phyloP scores from a whole-genome alignment of 1,284 basidiomycete genomes.

The Apiotrichum mycotoxinovorans region DNA sequence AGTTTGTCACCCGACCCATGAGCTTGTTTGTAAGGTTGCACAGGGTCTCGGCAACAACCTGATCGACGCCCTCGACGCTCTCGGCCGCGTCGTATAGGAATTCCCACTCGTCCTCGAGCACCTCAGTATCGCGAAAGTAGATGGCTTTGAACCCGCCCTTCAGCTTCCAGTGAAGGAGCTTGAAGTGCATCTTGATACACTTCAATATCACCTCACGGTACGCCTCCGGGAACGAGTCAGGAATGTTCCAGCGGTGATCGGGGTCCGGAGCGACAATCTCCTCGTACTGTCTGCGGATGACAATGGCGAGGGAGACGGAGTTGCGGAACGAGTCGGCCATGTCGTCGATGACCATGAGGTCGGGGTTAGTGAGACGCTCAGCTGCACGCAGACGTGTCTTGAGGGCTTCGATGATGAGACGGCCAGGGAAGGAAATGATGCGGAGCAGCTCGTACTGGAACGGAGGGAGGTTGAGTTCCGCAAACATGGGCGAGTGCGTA shows the following conservation, averaged over 20 bases:
- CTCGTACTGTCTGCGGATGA: slow-evolving; percentile 90
- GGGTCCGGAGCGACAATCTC: slow-evolving; percentile 82
- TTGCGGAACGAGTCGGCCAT: slow-evolving; percentile 91
- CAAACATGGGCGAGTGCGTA: slow-evolving; percentile 55
- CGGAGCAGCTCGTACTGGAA: slow-evolving; percentile 91
- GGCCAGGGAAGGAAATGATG: slow-evolving; percentile 90
- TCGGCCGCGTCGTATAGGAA: slow-evolving; percentile 92
- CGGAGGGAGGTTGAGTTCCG: slow-evolving; percentile 77
- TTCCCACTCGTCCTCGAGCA: slow-evolving; percentile 93
- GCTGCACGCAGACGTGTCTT: slow-evolving; percentile 88
- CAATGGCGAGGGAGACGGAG: slow-evolving; percentile 86
- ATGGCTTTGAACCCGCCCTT: slow-evolving; percentile 88
- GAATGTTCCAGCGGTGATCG: slow-evolving; percentile 81
- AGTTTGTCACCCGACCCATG: slow-evolving; percentile 83
- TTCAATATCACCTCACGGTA: slow-evolving; percentile 88
- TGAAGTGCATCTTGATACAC: slow-evolving; percentile 87
- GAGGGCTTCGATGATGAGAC: slow-evolving; percentile 86
- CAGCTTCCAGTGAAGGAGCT: slow-evolving; percentile 89
- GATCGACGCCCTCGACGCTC: slow-evolving; percentile 81
- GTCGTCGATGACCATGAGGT: slow-evolving; percentile 85
- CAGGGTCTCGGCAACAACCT: slow-evolving; percentile 88
- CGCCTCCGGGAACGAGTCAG: slow-evolving; percentile 77
- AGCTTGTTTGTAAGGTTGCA: slow-evolving; percentile 86
- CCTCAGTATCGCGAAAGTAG: slow-evolving; percentile 96
- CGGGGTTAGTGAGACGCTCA: slow-evolving; percentile 80